phyloP scores from a whole-genome alignment of 2,329 filamentous ascomycete species.

The Alternaria postmessia region DNA sequence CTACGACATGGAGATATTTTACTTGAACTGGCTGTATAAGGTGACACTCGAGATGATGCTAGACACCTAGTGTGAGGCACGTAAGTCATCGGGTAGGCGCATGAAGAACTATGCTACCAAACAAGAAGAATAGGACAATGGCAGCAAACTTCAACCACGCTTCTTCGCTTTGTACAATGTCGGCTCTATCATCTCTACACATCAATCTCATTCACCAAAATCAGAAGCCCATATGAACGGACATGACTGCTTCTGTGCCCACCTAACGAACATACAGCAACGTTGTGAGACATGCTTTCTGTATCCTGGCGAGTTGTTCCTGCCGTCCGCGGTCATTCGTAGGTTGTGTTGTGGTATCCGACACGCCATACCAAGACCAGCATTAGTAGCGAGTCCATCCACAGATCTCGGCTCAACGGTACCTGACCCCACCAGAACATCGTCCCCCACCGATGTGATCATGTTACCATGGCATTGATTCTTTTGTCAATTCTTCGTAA shows the following conservation, averaged over 20 bases:
- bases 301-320: background rate
- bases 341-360: background rate
- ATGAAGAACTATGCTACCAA: background rate
- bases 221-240: background rate
- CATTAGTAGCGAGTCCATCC: background rate
- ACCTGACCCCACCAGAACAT: background rate
- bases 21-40: background rate
- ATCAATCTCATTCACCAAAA: background rate
- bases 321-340: background rate
- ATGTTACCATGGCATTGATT: background rate
- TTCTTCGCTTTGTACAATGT: background rate
- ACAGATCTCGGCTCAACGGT: background rate
- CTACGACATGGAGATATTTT: background rate
- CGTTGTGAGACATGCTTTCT: background rate
- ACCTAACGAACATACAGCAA: background rate
- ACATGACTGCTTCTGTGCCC: background rate
- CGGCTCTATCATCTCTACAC: background rate
- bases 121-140: background rate
- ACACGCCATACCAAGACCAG: slow-evolving; percentile 2
- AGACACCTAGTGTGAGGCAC: background rate
- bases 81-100: background rate
- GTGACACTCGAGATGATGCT: background rate
- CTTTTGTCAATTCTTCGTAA: too few species aligned
- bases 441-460: background rate
- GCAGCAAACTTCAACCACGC: background rate